Evolutionary conservation across 495 filamentous ascomycete species (phyloP), one percentile per base, ranked within the genome.

Genomic region (Hyaloscypha hepaticicola): DNA sequence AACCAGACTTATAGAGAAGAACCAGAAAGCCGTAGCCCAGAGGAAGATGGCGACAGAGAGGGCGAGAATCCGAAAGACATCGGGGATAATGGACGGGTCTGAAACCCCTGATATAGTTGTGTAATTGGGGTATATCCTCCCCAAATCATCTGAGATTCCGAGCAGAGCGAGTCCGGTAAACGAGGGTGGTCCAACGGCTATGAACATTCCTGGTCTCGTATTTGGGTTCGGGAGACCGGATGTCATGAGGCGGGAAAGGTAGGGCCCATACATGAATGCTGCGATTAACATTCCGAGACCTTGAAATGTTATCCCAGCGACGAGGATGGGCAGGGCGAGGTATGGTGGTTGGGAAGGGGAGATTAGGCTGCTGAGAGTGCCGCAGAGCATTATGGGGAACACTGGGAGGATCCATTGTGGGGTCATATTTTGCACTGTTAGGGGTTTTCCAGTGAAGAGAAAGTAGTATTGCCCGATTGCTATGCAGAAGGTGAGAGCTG

Each of bases 1-100:
- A 3, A 69, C 50, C 2, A 69, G 28, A 8, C 51, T 29, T 5
- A 87, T 78, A 34, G 77, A 78, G 72, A 91, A 91, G 77, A 91
- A 91, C 88, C 88, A 92, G 31, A 92, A 79, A 38, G 82, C 85
- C 16, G 91, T 73, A 0, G 83, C 82, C 89, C 89, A 92, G 4
- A 92, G 76, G 62, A 90, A 90, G 5, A 88, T 79, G 1, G 79
- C 87, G 0, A 77, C 61, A 0, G 76, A 73, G 11, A 87, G 68
- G 0, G 85, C 83, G 9, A 85, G 50, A 2, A 87, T 70, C 49
- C 79, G 74, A n/a, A 88, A 63, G 25, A 80, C 76, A 8, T 78
- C 72, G 0, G 68, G 50, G 27, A 69, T 65, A 29, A 62, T 51
- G 19, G 67, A 58, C 8, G 69, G 70, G 41, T 74, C 51, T 14